These are phyloP conservation scores for Eremothecium gossypii DNA, from an alignment of 1,139 yeast species.

Conservation along the genomic window DNA sequence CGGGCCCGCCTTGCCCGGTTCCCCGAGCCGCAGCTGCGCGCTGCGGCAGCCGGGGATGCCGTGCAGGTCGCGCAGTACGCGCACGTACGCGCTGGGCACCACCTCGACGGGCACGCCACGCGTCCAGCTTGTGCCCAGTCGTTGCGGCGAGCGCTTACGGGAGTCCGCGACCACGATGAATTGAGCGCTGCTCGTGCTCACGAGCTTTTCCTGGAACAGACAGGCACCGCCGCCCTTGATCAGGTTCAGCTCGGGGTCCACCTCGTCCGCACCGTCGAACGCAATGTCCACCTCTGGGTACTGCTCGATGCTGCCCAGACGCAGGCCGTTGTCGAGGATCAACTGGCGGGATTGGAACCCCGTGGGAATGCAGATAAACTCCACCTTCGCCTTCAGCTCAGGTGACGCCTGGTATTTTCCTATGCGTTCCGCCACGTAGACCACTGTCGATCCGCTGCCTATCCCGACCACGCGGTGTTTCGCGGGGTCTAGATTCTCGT, in stretches of 20 bases:
- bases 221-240: conserved; percentile 99
- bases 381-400: conserved; percentile 38
- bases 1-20: conserved; percentile 93
- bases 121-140: conserved; percentile 72
- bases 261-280: conserved; percentile 98
- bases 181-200: conserved; percentile 68
- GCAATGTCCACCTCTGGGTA: conserved; percentile 76
- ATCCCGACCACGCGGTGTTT: conserved; percentile 75
- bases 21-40: conserved; percentile 74
- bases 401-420: conserved; percentile 37
- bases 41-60: conserved; percentile 42
- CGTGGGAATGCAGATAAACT: conserved; percentile 80
- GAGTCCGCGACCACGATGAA: conserved; percentile 90
- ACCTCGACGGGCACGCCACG: conserved; percentile 95
- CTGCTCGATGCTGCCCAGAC: conserved; percentile 75
- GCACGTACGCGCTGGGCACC: conserved; percentile 79
- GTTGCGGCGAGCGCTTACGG: conserved; percentile 59
- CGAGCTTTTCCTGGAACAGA: conserved; percentile 89
- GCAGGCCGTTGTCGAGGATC: conserved; percentile 72
- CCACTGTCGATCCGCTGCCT: conserved; percentile 95
- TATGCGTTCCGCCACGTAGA: conserved; percentile 88
- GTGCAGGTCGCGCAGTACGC: conserved; percentile 55
- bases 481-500: conserved; percentile 62
- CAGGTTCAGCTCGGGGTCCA: conserved; percentile 67
- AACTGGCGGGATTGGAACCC: conserved; percentile 92